phyloP scores from a whole-genome alignment of 148 eudicot genomes.

The Chenopodium album region DNA sequence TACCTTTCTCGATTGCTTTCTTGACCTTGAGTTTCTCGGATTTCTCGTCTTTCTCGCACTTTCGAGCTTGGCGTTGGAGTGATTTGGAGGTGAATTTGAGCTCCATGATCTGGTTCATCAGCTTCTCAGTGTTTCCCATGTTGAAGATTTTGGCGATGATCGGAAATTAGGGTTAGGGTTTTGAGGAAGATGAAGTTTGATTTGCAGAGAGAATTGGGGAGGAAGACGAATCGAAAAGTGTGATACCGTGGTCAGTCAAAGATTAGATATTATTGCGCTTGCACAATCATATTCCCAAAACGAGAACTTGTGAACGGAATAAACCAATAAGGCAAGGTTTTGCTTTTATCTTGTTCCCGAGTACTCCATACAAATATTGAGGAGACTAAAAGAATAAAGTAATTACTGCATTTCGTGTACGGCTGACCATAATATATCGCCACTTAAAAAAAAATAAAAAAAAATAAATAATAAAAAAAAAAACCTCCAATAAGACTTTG shows the following conservation, averaged over 20 bases:
- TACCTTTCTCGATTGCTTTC: constrained; percentile 38
- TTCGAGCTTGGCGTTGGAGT: constrained; percentile 30
- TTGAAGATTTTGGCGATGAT: background rate
- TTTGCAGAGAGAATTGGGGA: background rate
- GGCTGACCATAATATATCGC: too few relatives aligned
- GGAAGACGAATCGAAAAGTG: background rate
- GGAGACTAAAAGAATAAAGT: too few relatives aligned
- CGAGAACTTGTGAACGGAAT: too few relatives aligned
- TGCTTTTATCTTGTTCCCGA: too few relatives aligned
- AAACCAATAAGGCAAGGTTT: too few relatives aligned
- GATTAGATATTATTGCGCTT: background rate
- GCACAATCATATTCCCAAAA: too few relatives aligned
- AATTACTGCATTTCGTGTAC: too few relatives aligned
- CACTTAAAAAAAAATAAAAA: too few relatives aligned
- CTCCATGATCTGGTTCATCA: constrained; percentile 40
- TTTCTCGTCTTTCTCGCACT: constrained; percentile 40
- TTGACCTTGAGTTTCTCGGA: constrained; percentile 37
- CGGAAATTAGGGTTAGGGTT: constrained; percentile 28
- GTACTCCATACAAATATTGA: too few relatives aligned
- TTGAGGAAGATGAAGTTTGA: background rate
- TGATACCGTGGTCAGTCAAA: background rate
- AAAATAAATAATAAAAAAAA: too few relatives aligned
- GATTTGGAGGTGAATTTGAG: constrained; percentile 41
- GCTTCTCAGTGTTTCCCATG: constrained; percentile 39
- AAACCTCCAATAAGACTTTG: too few relatives aligned